A percentile compares a stretch with the other conserved stretches of the same genome.
Conservation (phyloP, 345 rosid genomes). For the Camelina laxa region DNA sequence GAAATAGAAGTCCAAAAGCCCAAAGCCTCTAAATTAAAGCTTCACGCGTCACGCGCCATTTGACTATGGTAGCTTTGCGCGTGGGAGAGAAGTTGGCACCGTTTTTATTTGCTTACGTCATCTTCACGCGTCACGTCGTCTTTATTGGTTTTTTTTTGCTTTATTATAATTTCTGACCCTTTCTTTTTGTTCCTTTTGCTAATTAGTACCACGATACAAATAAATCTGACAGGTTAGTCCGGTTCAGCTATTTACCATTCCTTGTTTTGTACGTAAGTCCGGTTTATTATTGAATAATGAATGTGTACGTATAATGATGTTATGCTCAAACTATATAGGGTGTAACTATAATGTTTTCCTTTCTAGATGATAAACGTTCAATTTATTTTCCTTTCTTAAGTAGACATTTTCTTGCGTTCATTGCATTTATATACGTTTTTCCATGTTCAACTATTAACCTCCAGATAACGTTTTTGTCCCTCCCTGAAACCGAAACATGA, state of each 20-base stretch:
- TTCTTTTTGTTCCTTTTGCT: not conserved
- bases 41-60: not conserved
- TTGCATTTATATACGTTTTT: not conserved
- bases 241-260: not conserved
- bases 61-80: not conserved
- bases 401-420: not conserved
- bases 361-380: not conserved
- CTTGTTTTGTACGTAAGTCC: not conserved
- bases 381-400: not conserved
- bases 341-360: not conserved
- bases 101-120: not conserved
- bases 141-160: not conserved
- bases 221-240: not conserved
- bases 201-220: not conserved
- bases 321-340: not conserved
- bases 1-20: not conserved
- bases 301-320: not conserved
- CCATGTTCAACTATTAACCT: slow-evolving; percentile 10
- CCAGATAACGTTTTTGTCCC: not conserved
- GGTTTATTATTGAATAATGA: not conserved
- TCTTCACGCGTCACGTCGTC: no score
- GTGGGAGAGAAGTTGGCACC: slow-evolving; percentile 15
- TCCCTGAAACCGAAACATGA: not conserved
- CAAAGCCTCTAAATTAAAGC: slow-evolving; percentile 1
- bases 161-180: not conserved